Evolutionary conservation across 805 yeast species (phyloP), one percentile per base, ranked within the genome.

Genomic region (Saturnispora halmiae): DNA sequence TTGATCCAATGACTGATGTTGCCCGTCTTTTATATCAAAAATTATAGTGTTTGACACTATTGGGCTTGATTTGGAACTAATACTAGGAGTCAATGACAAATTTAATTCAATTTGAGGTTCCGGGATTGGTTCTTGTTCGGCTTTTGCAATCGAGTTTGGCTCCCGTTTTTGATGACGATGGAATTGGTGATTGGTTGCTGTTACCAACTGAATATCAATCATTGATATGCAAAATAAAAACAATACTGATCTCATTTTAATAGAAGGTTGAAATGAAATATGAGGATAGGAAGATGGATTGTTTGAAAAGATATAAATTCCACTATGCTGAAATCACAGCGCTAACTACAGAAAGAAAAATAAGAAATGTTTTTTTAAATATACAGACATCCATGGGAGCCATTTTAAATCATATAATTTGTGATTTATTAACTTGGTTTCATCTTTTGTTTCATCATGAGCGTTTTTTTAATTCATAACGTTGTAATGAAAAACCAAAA

Each of bases 91-190:
- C n/a, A n/a, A n/a, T n/a, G n/a, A n/a, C n/a, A 25, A 34, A 27
- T 10, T 29, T 36, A 11, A 40, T 19, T 34, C 38, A n/a, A 24
- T n/a, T 31, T 37, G 28, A 6, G 41, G 29, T 15, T 36, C 34
- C 1, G 40, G 25, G 15, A 19, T 14, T 18, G 40, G 33, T 2
- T 16, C 22, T 18, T 20, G 20, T 26, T 13, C 15, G 20, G 26
- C 31, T 8, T 13, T 10, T 14, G 18, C 29, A 11, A n/a, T 22
- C 4, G n/a, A 14, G 5, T 27, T 13, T 27, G 29, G 9, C 14
- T 29, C 32, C 6, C 32, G 16, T 29, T 29, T 29, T 6, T 29
- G 32, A 10, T 29, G 16, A 29, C 16, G 32, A 14, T 14, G 15
- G 16, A 10, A 20, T 10, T 29, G 32, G 6, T 29, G 6, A 16